Percentiles rank a stretch among this genome's conserved stretches.
Evolutionary conservation across 257 asterid genomes (phyloP).

Genomic region (Salvia miltiorrhiza): DNA sequence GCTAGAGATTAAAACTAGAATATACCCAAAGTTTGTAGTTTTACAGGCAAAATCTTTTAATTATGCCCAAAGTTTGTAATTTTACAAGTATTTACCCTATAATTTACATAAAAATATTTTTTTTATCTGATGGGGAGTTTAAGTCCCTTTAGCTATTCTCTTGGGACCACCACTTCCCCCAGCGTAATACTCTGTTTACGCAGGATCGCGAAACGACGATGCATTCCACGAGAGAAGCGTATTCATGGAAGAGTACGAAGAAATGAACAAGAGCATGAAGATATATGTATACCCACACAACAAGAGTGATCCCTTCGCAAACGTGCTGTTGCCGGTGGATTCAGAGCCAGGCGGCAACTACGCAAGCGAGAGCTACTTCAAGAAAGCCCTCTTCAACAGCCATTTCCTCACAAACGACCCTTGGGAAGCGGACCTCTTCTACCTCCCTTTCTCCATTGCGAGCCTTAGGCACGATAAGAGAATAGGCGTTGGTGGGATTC

Average conservation of each 20-base stretch:
- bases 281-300: slow-evolving; percentile 69
- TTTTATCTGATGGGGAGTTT: no score
- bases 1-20: no score
- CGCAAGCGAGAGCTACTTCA: slow-evolving; percentile 94
- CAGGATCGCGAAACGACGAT: neutral
- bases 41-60: no score
- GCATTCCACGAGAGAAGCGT: slow-evolving; percentile 49
- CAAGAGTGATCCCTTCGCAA: slow-evolving; percentile 59
- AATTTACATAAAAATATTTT: no score
- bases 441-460: slow-evolving; percentile 85
- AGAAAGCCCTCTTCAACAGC: slow-evolving; percentile 54
- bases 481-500: slow-evolving; percentile 72
- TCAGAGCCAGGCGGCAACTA: slow-evolving; percentile 69
- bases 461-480: slow-evolving; percentile 63
- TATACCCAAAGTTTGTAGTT: no score
- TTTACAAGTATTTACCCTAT: no score
- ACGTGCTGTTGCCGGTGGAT: slow-evolving; percentile 43
- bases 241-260: slow-evolving; percentile 50
- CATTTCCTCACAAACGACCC: slow-evolving; percentile 72
- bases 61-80: no score
- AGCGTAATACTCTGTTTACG: no score
- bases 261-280: slow-evolving; percentile 64
- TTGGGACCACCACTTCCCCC: no score
- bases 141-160: no score
- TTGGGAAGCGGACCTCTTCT: slow-evolving; percentile 69